Evolutionary conservation across 441 rosid species (phyloP), one percentile per base, ranked within the genome.

Genomic region (Croton laevigatus): DNA sequence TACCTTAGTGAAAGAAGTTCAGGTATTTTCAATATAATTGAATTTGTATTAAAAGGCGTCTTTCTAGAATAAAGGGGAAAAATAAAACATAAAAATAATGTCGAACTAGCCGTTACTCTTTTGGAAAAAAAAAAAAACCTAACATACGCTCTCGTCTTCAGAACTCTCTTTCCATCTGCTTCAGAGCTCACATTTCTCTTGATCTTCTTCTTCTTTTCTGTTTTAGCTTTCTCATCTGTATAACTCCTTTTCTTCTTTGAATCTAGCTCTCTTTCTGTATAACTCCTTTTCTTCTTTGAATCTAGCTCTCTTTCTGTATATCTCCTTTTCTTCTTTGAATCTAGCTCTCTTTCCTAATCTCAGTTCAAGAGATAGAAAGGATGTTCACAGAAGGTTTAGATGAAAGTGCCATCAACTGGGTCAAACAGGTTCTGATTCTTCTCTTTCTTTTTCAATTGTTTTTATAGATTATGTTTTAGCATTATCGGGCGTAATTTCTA

Each of bases 321-420:
- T 0, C 1, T 19, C 20, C 6, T 49, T 8, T 51, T 61, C 37
- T 12, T 59, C 19, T 22, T 48, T 20, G 58, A 65, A 64, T 55
- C 27, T 1, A 27, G 1, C 8, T 42, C 66, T 36, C 23, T 68
- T 67, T 44, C 58, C 48, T 74, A 58, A 16, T 72, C 52, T 45
- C 54, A 36, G 54, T 3, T 58, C 23, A 71, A 53, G 42, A 14
- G 45, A 42, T 37, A 13, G 8, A 2, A 3, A 73, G 63, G 52
- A 87, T 86, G 93, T 80, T 82, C 77, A 87, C 97, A 0, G 87
- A 89, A 45, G 86, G 92, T 55, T 60, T 87, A 65, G 91, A 91
- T 66, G 89, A 89, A 70, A 76, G 80, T 36, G 84, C 80, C 4
- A 89, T 90, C 82, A 85, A 81, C 77, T 92, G 94, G 91, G 80